These are phyloP conservation scores for Diaporthe caulivora DNA, from an alignment of 2,329 filamentous ascomycete species.

Conservation along the genomic window DNA sequence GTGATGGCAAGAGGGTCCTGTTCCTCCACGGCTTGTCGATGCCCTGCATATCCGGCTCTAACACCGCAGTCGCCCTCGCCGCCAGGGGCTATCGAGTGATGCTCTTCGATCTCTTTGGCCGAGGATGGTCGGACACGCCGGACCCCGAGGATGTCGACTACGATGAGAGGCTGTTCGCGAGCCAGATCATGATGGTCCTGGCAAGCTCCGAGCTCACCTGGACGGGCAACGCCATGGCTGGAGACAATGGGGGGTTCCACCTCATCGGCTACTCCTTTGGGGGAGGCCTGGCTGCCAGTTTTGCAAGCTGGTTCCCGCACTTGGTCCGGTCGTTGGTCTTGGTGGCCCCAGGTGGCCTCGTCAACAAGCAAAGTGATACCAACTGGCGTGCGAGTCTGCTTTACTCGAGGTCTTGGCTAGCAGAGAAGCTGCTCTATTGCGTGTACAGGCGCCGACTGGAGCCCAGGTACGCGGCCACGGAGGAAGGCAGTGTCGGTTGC, in stretches of 20 bases:
- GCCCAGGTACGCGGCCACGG: conserved; percentile 52
- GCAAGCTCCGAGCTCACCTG: conserved; percentile 78
- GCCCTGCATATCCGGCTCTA: conserved; percentile 78
- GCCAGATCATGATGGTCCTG: conserved; percentile 78
- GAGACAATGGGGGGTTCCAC: conserved; percentile 61
- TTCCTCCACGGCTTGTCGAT: conserved; percentile 89
- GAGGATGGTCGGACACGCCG: conserved; percentile 75
- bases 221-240: conserved; percentile 59
- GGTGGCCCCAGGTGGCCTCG: conserved; percentile 82
- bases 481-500: conserved; percentile 54
- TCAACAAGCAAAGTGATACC: conserved; percentile 50
- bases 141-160: conserved; percentile 75
- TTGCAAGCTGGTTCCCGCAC: conserved; percentile 78
- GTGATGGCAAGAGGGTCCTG: conserved; percentile 78
- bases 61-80: conserved; percentile 75
- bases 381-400: conserved; percentile 69
- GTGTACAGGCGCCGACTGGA: conserved; percentile 65
- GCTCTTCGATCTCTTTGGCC: conserved; percentile 81
- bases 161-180: conserved; percentile 78
- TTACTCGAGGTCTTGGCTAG: conserved; percentile 71
- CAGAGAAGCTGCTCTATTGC: conserved; percentile 67
- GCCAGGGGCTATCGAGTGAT: conserved; percentile 80
- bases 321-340: conserved; percentile 79
- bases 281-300: conserved; percentile 81
- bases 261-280: conserved; percentile 87